Conservation (phyloP, 2,329 filamentous ascomycete species). For the Capronia coronata region DNA sequence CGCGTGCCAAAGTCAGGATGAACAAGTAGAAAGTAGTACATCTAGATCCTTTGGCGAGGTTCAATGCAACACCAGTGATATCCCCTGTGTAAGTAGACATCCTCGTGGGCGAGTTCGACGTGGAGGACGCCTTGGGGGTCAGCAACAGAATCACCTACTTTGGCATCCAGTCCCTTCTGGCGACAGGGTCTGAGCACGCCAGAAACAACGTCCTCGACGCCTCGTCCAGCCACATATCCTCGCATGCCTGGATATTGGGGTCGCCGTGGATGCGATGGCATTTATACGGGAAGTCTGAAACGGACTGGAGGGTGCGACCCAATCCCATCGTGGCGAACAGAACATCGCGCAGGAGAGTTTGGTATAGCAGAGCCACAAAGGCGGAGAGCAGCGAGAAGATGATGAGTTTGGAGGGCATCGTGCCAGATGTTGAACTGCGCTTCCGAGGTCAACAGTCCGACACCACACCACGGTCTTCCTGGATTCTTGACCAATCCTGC, state of each 20-base stretch:
- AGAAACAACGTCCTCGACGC: constrained; percentile 29
- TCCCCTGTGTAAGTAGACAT: no score
- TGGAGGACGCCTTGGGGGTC: no score
- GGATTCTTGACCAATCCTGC: no score
- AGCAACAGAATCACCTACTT: no score
- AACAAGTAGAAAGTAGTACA: no score
- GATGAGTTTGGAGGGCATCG: constrained; percentile 9
- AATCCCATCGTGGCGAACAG: constrained; percentile 32
- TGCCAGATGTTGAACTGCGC: no score
- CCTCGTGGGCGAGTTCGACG: no score
- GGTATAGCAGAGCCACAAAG: constrained; percentile 29
- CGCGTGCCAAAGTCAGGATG: no score
- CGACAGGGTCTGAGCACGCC: constrained; percentile 27
- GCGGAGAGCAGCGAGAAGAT: constrained; percentile 19
- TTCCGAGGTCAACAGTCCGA: neutral
- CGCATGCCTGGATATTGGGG: constrained; percentile 31
- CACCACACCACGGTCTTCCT: no score
- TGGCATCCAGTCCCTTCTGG: constrained; percentile 28
- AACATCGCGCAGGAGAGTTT: constrained; percentile 29
- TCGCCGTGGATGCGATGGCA: constrained; percentile 28
- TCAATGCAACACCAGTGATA: no score
- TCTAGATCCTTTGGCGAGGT: no score
- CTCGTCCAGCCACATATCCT: constrained; percentile 32
- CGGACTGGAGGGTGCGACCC: constrained; percentile 30
- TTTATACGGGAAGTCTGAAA: constrained; percentile 32